Evolutionary conservation across 306 rosid species (phyloP), one percentile per base, ranked within the genome.

Genomic region (Arachis stenosperma): DNA sequence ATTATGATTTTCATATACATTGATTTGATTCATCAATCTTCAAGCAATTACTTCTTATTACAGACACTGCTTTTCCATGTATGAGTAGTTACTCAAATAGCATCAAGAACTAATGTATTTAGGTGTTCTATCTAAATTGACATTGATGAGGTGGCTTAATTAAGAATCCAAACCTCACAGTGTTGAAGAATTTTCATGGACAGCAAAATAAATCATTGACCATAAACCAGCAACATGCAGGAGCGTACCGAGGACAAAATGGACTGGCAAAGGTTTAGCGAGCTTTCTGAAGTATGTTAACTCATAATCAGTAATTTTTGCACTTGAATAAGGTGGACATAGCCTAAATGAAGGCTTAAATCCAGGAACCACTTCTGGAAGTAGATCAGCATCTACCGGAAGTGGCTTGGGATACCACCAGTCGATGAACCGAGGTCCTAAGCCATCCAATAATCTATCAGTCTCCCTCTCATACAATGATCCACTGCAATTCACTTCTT

Each of bases 401-500:
- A 92, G 84, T 77, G 98, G 98, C 76, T 87, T 92, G 84, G 73
- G 85, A 91, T 83, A 84, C 98, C 98, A 92, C 98, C 98, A 92
- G 73, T 90, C 98, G 83, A 83, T 44, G 78, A 87, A 92, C 56
- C 97, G 95, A 81, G 98, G 95, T 67, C 98, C 98, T 63, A 92
- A 82, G 56, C 86, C 91, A 53, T 90, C 91, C 83, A 92, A 78
- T 75, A 90, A 77, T 78, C 97, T 87, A 56, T 92, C 93, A 65
- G 83, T 73, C 83, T 92, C 98, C 85, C 94, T 86, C 83, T 87
- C 97, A 69, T 82, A 92, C 73, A 92, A 76, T 41, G 98, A 88
- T 4, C 87, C 81, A 7, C 61, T 30, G 75, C 27, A 75, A 77
- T 79, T 58, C 42, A 41, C 10, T 61, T 74, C 79, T 44, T 63